These are phyloP conservation scores for Umbelopsis ramanniana DNA, from an alignment of 192 early-diverging fungal genomes.

Conservation along the genomic window DNA sequence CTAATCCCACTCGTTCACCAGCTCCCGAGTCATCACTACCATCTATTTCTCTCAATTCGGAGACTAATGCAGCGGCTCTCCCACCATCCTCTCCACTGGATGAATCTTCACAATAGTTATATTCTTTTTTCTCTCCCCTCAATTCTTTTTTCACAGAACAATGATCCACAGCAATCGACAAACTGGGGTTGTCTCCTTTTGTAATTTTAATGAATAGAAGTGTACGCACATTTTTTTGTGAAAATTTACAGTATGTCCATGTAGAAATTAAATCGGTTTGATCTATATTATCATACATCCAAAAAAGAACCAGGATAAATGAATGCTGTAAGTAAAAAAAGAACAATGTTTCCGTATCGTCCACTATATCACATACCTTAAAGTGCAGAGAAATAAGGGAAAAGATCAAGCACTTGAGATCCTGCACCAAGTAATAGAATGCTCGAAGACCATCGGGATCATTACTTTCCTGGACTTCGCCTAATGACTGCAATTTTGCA, in stretches of 20 bases:
- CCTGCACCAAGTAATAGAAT: slow-evolving; percentile 98
- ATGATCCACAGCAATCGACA: slow-evolving; percentile 8
- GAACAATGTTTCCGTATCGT: too few species aligned
- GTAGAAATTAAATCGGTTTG: slow-evolving; percentile 35
- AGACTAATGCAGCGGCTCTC: background rate
- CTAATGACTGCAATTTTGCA: slow-evolving; percentile 88
- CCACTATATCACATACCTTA: slow-evolving; percentile 67
- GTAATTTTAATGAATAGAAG: slow-evolving; percentile 21
- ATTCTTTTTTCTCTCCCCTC: too few species aligned
- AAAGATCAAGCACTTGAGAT: slow-evolving; percentile 95
- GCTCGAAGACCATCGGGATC: slow-evolving; percentile 94
- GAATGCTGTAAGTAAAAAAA: background rate
- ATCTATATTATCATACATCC: slow-evolving; percentile 25
- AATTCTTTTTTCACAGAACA: background rate
- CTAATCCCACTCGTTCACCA: background rate
- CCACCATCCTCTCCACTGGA: background rate
- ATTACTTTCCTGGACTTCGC: slow-evolving; percentile 84
- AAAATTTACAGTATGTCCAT: slow-evolving; percentile 18
- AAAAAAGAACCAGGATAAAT: background rate
- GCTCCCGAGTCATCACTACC: slow-evolving; percentile 8
- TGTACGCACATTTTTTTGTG: background rate
- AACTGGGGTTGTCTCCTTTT: slow-evolving; percentile 11
- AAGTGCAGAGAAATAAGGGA: slow-evolving; percentile 95
- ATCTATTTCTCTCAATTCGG: slow-evolving; percentile 7
- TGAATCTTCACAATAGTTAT: slow-evolving; percentile 2